A percentile compares a stretch with the other conserved stretches of the same genome.
Evolutionary conservation across 2,329 filamentous ascomycete species (phyloP).

Genomic region (Metarhizium robertsii): DNA sequence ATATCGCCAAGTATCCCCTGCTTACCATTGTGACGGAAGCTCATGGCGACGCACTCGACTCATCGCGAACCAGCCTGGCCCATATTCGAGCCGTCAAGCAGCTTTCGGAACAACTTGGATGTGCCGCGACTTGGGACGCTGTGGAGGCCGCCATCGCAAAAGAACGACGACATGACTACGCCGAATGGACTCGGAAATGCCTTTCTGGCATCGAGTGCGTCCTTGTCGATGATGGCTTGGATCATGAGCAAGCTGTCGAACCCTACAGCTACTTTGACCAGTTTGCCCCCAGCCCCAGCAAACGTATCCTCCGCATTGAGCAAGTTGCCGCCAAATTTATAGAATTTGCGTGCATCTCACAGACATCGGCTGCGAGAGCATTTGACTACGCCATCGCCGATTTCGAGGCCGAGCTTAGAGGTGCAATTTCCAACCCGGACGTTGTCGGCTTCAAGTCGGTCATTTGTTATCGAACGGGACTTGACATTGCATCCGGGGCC

Average conservation of each 20-base stretch:
- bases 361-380: constrained; percentile 16
- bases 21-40: constrained; percentile 65
- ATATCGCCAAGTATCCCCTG: constrained; percentile 37
- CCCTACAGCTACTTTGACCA: constrained; percentile 55
- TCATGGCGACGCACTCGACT: constrained; percentile 54
- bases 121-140: constrained; percentile 51
- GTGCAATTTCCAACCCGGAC: constrained; percentile 51
- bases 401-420: constrained; percentile 36
- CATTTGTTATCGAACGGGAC: constrained; percentile 70
- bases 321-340: constrained; percentile 56
- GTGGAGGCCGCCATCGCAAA: constrained; percentile 35
- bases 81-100: constrained; percentile 63
- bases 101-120: constrained; percentile 55
- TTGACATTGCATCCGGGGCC: constrained; percentile 44
- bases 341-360: constrained; percentile 30
- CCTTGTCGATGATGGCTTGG: constrained; percentile 70
- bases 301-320: constrained; percentile 72
- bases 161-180: constrained; percentile 34
- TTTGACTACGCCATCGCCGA: constrained; percentile 23
- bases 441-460: constrained; percentile 78
- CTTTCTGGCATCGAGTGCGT: constrained; percentile 64
- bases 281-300: constrained; percentile 54
- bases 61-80: constrained; percentile 52
- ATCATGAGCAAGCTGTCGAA: constrained; percentile 44
- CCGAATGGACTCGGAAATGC: constrained; percentile 53